Base-by-base conservation (phyloP, 2,329 filamentous ascomycete genomes). In the Fusarium chuoi region DNA sequence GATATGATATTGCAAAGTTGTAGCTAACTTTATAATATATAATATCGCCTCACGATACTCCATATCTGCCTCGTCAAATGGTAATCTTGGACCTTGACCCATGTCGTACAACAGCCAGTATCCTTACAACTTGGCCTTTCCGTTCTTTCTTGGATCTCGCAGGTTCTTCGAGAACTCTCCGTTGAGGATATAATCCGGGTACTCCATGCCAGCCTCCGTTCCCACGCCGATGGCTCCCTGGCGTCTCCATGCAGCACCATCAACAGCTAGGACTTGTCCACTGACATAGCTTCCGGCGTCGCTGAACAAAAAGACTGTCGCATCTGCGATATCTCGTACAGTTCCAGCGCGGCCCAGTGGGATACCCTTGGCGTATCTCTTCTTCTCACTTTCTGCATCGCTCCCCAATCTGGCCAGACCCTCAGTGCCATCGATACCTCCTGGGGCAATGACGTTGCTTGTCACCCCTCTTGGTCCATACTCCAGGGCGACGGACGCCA, bases 311-410 rank as follows among this genome's bases (percentile, higher is more conserved):
- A 91, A 99, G 1, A 98, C 89, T 0, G 96, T 98, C 3, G 96
- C 94, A 82, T 99, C 96, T 0, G 95, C 93, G 78, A 99, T 95
- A 79, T 99, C 96, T 74, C 92, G 93, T 33, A 97, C 90, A 2
- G 89, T 89, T 12, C 96, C 96, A 82, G 91, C 90, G 64, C 95
- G 88, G 3, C 94, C 94, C 5, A 91, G 84, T 0, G 96, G 96
- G 42, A 97, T 88, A 14, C 81, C 79, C 72, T 83, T 85, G 9
- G 77, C 79, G 56, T 82, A 79, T 42, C 81, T 75, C 30, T 80
- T 77, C 55, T 75, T 62, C 59, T 83, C 80, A 13, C 80, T 77
- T 46, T 80, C 75, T 24, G 73, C 77, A 57, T 76, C 81, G 75
- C 85, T 86, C 14, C 87, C 82, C 15, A 93, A 84, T 17, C 93